Conservation (phyloP, 2,329 filamentous ascomycete species). For the Alternaria angustiovoidea region DNA sequence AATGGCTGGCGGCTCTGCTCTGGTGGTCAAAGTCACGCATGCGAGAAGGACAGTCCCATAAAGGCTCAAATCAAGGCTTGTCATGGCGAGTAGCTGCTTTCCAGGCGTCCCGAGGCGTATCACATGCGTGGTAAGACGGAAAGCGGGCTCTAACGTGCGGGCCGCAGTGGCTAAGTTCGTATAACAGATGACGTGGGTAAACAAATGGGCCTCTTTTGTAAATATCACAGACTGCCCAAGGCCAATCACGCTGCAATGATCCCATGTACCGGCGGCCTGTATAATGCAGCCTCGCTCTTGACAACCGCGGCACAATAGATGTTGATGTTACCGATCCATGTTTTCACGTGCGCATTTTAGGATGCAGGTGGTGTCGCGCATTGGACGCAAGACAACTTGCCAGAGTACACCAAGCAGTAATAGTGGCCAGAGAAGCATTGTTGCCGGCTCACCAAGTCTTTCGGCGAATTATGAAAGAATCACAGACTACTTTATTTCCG, state of each 20-base stretch:
- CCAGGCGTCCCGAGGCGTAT: background rate
- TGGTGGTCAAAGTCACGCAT: background rate
- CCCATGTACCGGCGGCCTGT: background rate
- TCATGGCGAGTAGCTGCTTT: background rate
- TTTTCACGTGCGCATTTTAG: background rate
- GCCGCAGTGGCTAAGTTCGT: constrained; percentile 3
- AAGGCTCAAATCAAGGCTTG: background rate
- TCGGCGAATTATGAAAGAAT: background rate
- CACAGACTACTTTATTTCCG: constrained; percentile 3
- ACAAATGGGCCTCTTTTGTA: background rate
- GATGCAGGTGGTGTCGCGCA: background rate
- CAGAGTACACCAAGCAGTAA: background rate
- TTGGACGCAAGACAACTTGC: background rate
- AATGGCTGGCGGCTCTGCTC: background rate
- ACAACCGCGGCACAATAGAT: background rate
- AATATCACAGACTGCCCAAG: background rate
- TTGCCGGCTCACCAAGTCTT: background rate
- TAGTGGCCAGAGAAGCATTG: background rate
- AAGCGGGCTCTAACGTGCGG: constrained; percentile 8
- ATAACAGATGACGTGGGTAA: constrained; percentile 1
- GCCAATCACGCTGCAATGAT: background rate
- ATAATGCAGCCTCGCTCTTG: background rate
- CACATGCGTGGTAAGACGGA: background rate
- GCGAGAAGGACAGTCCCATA: background rate
- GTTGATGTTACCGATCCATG: background rate